phyloP scores from a whole-genome alignment of 2,329 filamentous ascomycete species.

The Raffaelea albimanens region DNA sequence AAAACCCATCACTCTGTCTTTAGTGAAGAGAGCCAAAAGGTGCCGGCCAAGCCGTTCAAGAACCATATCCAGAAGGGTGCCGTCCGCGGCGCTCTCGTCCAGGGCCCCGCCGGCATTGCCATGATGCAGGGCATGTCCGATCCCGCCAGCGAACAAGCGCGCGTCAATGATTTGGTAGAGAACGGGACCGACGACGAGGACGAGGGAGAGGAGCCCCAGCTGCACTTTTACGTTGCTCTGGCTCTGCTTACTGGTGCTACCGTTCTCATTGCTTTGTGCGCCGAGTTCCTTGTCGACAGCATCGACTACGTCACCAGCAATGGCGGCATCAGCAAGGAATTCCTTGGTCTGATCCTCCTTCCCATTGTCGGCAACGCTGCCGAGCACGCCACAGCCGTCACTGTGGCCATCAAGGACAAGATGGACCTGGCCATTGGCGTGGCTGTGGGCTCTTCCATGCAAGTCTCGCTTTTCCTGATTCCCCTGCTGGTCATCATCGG shows the following conservation, averaged over 20 bases:
- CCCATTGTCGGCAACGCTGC: conserved; percentile 74
- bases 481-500: conserved; percentile 68
- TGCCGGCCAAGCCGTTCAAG: conserved; percentile 46
- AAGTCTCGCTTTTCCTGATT: conserved; percentile 71
- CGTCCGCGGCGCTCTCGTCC: conserved; percentile 29
- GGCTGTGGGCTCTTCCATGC: conserved; percentile 70
- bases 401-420: conserved; percentile 73
- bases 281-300: conserved; percentile 63
- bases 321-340: conserved; percentile 56
- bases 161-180: conserved; percentile 13
- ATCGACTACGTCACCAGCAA: conserved; percentile 56
- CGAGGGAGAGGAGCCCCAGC: conserved; percentile 63
- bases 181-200: conserved; percentile 47
- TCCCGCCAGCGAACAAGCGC: conserved; percentile 23
- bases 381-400: conserved; percentile 73
- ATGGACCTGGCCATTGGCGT: conserved; percentile 78
- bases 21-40: conserved; percentile 70
- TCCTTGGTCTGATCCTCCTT: conserved; percentile 66
- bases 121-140: conserved; percentile 15
- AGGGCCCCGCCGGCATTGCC: conserved; percentile 26
- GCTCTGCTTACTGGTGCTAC: conserved; percentile 64
- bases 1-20: conserved; percentile 77
- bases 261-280: conserved; percentile 69
- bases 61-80: conserved; percentile 21
- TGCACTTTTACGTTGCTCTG: conserved; percentile 64